Evolutionary conservation across 306 rosid genomes (phyloP), one percentile per base, ranked within the genome.

Genomic region (Vachellia pachyceras): DNA sequence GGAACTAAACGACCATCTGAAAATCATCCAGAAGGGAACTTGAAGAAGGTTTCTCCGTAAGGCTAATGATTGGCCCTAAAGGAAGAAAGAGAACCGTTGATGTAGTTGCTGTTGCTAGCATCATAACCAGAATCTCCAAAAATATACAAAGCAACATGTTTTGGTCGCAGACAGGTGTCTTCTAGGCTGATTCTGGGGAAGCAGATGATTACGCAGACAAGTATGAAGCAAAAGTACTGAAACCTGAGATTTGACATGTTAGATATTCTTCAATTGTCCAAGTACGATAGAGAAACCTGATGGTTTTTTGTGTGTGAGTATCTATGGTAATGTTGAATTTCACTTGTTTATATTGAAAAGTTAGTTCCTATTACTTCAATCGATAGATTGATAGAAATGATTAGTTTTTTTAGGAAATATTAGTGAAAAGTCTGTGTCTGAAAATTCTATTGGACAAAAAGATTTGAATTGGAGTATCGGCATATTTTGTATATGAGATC

Each of bases 1-100:
- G 40, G n/a, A 61, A 29, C 40, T 29, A 25, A 61, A 61, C 68
- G 68, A 25, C 68, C 68, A 61, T 61, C 68, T 61, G 40, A 61
- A 13, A 61, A 61, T 61, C n/a, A 29, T 11, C 68, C 68, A 25
- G 40, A 29, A 25, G 68, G 66, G 37, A 60, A 60, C 36, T 60
- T 60, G 66, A 60, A 60, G 36, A 60, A 60, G 66, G 66, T 23
- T 60, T 25, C 3, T 11, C 37, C 66, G 7, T 23, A 60, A 60
- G 66, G 66, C 39, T 37, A 60, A 23, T 60, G 39, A 25, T 23
- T 60, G 39, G 66, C 66, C 4, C 66, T 11, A 60, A 10, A 25
- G 12, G 37, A 25, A 25, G 66, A 60, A 60, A 60, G 8, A 25
- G 67, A 61, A 5, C 67, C 14, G 8, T 61, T 61, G 3, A 29